Conservation (phyloP, 225 moss, liverwort and hornwort genomes). For the Antitrichia curtipendula region DNA sequence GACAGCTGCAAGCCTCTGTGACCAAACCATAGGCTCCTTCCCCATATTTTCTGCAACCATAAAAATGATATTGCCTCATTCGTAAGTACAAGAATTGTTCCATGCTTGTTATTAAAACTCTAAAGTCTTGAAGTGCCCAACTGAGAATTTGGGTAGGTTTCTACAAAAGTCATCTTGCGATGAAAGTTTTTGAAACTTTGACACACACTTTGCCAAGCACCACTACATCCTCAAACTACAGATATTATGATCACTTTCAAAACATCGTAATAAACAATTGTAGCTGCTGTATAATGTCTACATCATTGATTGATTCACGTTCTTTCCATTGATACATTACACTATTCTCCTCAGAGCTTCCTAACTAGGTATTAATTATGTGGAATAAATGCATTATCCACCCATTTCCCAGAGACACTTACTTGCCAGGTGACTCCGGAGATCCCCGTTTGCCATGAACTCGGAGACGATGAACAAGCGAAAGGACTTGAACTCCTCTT, state of each 20-base stretch:
- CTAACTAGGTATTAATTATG: too few species aligned
- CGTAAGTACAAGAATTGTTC: neutral
- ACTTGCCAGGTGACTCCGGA: constrained; percentile 77
- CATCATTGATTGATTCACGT: neutral
- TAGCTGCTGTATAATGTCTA: neutral
- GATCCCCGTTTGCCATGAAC: constrained; percentile 60
- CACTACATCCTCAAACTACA: neutral
- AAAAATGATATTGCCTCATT: neutral
- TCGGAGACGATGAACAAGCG: constrained; percentile 84
- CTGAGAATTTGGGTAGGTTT: neutral
- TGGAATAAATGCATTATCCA: neutral
- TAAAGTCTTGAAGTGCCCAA: neutral
- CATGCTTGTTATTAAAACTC: neutral
- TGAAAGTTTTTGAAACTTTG: neutral
- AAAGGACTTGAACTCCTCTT: constrained; percentile 40
- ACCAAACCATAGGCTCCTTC: constrained; percentile 67
- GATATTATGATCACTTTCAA: neutral
- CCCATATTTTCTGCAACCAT: constrained; percentile 20
- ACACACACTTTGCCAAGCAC: neutral
- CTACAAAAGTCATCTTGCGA: neutral
- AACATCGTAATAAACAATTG: neutral
- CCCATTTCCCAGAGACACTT: neutral
- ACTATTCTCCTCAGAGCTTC: neutral
- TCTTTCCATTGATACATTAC: neutral
- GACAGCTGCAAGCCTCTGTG: constrained; percentile 73